Conservation (phyloP, 148 eudicot genomes). For the Spergularia bocconei region DNA sequence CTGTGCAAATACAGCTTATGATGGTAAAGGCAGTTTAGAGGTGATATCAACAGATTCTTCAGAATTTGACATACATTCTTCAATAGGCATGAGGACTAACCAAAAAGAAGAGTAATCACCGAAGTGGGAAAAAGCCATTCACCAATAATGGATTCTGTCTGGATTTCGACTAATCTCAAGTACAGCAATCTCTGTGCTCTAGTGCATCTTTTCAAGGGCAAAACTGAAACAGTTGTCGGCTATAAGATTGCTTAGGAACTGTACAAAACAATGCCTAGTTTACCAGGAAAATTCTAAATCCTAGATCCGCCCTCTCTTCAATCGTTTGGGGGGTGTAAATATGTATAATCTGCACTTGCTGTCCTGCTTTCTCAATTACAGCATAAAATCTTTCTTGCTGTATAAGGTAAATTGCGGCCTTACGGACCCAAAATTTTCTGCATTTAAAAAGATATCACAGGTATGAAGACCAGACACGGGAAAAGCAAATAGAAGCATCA, state of each 20-base stretch:
- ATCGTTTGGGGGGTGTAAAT: conserved; percentile 11
- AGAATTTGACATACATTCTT: not conserved
- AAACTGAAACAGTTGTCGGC: conserved; percentile 8
- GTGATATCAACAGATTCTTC: not conserved
- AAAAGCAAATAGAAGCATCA: not conserved
- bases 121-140: not conserved
- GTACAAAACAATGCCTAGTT: conserved; percentile 32
- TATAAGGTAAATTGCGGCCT: conserved; percentile 7
- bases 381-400: conserved; percentile 6
- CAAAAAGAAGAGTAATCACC: not conserved
- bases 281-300: not conserved
- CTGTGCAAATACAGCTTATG: not conserved
- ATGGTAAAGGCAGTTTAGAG: no score
- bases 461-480: not conserved
- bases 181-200: conserved; percentile 3
- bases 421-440: conserved; percentile 14
- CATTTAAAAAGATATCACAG: conserved; percentile 6
- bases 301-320: conserved; percentile 20
- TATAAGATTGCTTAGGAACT: conserved; percentile 20
- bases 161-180: conserved; percentile 6
- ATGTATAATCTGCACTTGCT: conserved; percentile 18
- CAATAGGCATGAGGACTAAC: not conserved
- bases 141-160: not conserved
- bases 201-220: conserved; percentile 20
- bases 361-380: conserved; percentile 3